Evolutionary conservation across 2,329 filamentous ascomycete genomes (phyloP).

Genomic region (Xylariaceae sp.): DNA sequence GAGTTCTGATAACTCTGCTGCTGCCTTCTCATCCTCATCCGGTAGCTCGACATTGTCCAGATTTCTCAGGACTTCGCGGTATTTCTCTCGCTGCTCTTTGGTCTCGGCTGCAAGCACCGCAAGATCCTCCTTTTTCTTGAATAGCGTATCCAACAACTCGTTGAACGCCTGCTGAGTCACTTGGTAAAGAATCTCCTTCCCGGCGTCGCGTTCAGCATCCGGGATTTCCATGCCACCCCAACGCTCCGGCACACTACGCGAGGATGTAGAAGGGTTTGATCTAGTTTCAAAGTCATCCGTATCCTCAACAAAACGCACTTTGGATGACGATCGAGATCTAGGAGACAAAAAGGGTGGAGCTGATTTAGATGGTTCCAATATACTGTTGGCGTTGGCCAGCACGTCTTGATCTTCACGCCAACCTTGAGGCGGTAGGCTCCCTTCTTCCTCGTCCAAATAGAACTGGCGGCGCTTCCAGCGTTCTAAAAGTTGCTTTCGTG

Average conservation of each 20-base stretch:
- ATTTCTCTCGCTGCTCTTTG: constrained; percentile 56
- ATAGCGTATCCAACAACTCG: constrained; percentile 81
- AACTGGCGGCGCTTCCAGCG: constrained; percentile 75
- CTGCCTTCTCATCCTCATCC: constrained; percentile 27
- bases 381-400: constrained; percentile 38
- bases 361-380: constrained; percentile 43
- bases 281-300: constrained; percentile 64
- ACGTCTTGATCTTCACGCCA: constrained; percentile 61
- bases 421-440: constrained; percentile 58
- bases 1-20: constrained; percentile 8
- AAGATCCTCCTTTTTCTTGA: constrained; percentile 73
- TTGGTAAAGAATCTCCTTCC: constrained; percentile 85
- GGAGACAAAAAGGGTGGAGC: constrained; percentile 41
- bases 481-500: constrained; percentile 57
- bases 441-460: constrained; percentile 83
- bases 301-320: constrained; percentile 72
- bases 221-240: constrained; percentile 78
- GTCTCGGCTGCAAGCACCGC: constrained; percentile 65
- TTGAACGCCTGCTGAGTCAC: constrained; percentile 91
- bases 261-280: constrained; percentile 70
- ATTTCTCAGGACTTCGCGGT: constrained; percentile 45
- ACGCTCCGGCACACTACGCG: constrained; percentile 65
- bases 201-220: constrained; percentile 74
- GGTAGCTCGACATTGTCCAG: constrained; percentile 41
- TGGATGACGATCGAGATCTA: constrained; percentile 70